Evolutionary conservation across 331 rosid species (phyloP).

Genomic region (Spiraea crenata): DNA sequence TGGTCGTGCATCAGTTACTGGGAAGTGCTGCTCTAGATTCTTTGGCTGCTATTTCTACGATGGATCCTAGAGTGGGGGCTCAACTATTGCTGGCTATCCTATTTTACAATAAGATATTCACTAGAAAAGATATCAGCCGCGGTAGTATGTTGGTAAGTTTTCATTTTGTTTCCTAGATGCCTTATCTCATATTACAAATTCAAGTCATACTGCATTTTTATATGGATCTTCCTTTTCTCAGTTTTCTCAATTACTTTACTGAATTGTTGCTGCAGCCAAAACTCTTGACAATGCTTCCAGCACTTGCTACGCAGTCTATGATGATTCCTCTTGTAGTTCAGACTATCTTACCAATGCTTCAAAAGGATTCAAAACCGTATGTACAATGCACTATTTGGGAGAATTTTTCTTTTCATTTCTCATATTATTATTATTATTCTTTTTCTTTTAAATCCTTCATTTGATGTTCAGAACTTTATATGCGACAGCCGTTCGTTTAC

Average conservation of each 20-base stretch:
- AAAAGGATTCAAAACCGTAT: slow-evolving; percentile 68
- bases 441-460: slow-evolving; percentile 13
- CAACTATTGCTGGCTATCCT: slow-evolving; percentile 67
- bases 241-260: slow-evolving; percentile 19
- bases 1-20: slow-evolving; percentile 62
- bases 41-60: slow-evolving; percentile 62
- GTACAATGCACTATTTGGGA: slow-evolving; percentile 27
- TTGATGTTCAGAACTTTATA: slow-evolving; percentile 56
- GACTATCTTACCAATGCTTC: slow-evolving; percentile 87
- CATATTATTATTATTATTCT: background rate
- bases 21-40: slow-evolving; percentile 62
- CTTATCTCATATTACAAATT: slow-evolving; percentile 12
- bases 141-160: slow-evolving; percentile 69
- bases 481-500: slow-evolving; percentile 82
- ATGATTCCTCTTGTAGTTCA: slow-evolving; percentile 87
- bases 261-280: slow-evolving; percentile 61
- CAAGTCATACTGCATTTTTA: slow-evolving; percentile 8
- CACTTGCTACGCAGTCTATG: slow-evolving; percentile 83
- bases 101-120: slow-evolving; percentile 69
- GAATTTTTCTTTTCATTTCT: slow-evolving; percentile 8
- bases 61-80: slow-evolving; percentile 87
- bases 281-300: slow-evolving; percentile 73
- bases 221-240: slow-evolving; percentile 25
- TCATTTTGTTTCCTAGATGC: slow-evolving; percentile 23
- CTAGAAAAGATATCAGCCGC: slow-evolving; percentile 51